Evolutionary conservation across 2,329 filamentous ascomycete genomes (phyloP), one percentile per base, ranked within the genome.

Genomic region (Aspergillus arachidicola): DNA sequence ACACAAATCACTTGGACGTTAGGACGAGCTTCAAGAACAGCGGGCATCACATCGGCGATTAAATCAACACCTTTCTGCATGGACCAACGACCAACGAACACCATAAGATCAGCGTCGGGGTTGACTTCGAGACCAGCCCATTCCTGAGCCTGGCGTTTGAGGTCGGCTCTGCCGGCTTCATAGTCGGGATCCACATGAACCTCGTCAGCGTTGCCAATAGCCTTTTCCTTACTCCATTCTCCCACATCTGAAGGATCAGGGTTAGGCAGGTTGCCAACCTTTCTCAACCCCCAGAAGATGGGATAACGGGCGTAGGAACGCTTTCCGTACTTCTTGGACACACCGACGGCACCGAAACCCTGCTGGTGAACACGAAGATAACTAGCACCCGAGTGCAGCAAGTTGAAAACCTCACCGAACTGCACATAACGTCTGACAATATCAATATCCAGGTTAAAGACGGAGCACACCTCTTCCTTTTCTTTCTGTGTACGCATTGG

Each of bases 41-140:
- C 82, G 16, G 88, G 87, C 75, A 90, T 87, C 45, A 90, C 86
- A 69, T 90, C 88, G 23, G 88, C 88, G 68, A 90, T 90, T 54
- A 90, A 78, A 72, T 91, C 88, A 58, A 90, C 82, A 59, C 88
- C 88, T 74, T 91, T 91, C 70, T 91, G 88, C 81, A 88, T 85
- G 10, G 85, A 88, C 88, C 88, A 91, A 65, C 88, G 84, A 63
- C 88, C 88, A 51, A 90, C 88, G 68, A 91, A 91, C 12, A 90
- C 88, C 65, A 90, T 84, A 7, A 91, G 80, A 63, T 90, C 87
- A 2, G 88, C 87, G 38, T 86, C 80, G 1, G 87, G 84, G 67
- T 87, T 83, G 59, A 87, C 81, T 2, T 88, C 80, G 2, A 91
- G 80, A 14, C 86, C 86, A 48, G 88, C 88, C 88, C 88, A 91